Evolutionary conservation across 176 grass and related monocot genomes (phyloP), one percentile per base, ranked within the genome.

Genomic region (Panicum miliaceum): DNA sequence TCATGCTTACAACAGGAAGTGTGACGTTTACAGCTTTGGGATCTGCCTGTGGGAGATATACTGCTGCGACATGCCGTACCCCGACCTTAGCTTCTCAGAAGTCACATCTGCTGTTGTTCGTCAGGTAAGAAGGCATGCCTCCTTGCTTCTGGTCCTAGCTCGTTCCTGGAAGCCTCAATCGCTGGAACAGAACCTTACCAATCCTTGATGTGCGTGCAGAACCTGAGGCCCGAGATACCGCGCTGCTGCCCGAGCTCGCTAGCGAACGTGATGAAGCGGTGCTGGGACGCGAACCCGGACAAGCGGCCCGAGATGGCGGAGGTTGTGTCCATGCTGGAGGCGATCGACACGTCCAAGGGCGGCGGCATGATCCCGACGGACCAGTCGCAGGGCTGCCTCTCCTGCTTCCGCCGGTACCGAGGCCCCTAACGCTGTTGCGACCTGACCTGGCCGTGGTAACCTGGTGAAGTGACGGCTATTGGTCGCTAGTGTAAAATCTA

Each of bases 31-130:
- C 86, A 99, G 97, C 78, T 99, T 94, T 46, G 97, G 97, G 29
- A 96, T 99, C 82, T 96, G 97, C 68, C 76, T 99, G 63, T 99
- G 97, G 97, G 97, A 99, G 81, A 79, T 92, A 89, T 99, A 99
- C 88, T 99, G 97, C 65, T 99, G 97, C 18, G 97, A 99, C 82
- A 99, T 96, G 97, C 97, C 97, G 20, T 99, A 99, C 79, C 97
- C 97, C 8, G 93, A 99, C 46, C 93, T 99, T 50, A 99, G 93
- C 79, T 99, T 99, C 86, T 94, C 93, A 3, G 97, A 99, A 85
- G 91, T 99, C 50, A 94, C 97, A 58, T 99, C 97, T 19, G 97
- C 97, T 64, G 97, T 99, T 12, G 93, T 99, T 73, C 97, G 97
- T 40, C 97, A 96, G 93, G 97, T 96, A 89, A 79, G 56, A 46